A percentile compares a stretch with the other conserved stretches of the same genome.
Evolutionary conservation across 2,329 filamentous ascomycete species (phyloP).

Genomic region (Alternaria gaisen): DNA sequence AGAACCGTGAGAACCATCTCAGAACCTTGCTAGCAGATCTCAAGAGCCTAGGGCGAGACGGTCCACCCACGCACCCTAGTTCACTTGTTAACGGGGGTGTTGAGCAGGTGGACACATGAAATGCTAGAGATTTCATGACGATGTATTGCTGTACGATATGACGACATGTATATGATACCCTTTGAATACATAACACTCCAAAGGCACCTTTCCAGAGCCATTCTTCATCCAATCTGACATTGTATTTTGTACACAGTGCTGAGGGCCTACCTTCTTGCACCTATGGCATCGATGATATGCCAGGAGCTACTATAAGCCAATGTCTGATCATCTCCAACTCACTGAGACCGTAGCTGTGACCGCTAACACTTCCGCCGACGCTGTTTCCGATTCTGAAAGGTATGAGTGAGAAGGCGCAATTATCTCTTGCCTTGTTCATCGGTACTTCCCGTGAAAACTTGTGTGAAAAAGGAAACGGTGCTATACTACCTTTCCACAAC

Average conservation of each 20-base stretch:
- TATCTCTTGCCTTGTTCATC: neutral
- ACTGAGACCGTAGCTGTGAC: neutral
- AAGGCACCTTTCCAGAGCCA: neutral
- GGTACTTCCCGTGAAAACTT: neutral
- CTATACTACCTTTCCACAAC: neutral
- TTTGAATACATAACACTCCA: neutral
- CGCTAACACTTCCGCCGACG: neutral
- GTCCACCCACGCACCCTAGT: conserved; percentile 47
- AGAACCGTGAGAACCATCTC: conserved; percentile 44
- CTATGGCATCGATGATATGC: neutral
- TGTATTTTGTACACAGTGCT: neutral
- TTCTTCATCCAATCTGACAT: neutral
- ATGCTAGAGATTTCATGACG: neutral
- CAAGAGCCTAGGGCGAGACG: conserved; percentile 41
- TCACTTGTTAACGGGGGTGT: conserved; percentile 17
- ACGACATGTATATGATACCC: conserved; percentile 12
- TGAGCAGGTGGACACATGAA: conserved; percentile 7
- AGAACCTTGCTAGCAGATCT: conserved; percentile 41
- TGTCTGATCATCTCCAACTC: neutral
- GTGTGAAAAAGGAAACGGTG: neutral
- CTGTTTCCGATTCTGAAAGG: no score
- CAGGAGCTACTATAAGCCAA: neutral
- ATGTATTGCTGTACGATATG: conserved; percentile 10
- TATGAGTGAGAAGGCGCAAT: neutral
- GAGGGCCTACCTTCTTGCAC: neutral